These are phyloP conservation scores for Acanthamoeba castellanii DNA, from an alignment of 208 protist species.

Conservation along the genomic window DNA sequence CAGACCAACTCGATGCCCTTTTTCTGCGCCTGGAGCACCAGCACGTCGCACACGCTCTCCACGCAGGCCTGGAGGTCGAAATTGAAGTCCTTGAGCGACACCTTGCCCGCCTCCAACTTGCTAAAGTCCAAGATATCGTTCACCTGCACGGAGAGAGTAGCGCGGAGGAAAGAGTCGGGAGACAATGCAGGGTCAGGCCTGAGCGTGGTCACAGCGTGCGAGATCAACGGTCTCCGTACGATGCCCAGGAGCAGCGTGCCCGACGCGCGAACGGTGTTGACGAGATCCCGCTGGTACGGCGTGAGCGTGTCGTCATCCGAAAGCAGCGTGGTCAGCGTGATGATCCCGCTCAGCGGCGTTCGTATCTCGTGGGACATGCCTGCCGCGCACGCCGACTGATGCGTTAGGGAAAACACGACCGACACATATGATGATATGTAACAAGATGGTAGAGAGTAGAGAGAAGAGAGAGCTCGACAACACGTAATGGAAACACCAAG, in stretches of 20 bases:
- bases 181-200: not conserved
- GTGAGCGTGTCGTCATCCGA: conserved; percentile 63
- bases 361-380: conserved; percentile 74
- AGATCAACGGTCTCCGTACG: not conserved
- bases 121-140: conserved; percentile 75
- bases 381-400: not conserved
- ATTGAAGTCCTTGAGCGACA: conserved; percentile 63
- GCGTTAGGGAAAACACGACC: not conserved
- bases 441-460: not conserved
- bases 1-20: conserved; percentile 61
- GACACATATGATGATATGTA: not conserved
- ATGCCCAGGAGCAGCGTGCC: conserved; percentile 65
- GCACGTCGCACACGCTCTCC: conserved; percentile 40
- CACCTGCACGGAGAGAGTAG: conserved; percentile 1
- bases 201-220: no score
- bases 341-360: conserved; percentile 68
- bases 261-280: conserved; percentile 52
- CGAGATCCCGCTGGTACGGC: conserved; percentile 61
- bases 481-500: not conserved
- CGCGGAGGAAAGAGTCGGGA: not conserved
- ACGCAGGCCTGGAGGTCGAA: conserved; percentile 65
- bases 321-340: conserved; percentile 59
- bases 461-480: not conserved
- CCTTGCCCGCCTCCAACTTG: conserved; percentile 68
- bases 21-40: conserved; percentile 48